Base-by-base conservation (phyloP, 139 green algal genomes). In the Picochlorum sp. region DNA sequence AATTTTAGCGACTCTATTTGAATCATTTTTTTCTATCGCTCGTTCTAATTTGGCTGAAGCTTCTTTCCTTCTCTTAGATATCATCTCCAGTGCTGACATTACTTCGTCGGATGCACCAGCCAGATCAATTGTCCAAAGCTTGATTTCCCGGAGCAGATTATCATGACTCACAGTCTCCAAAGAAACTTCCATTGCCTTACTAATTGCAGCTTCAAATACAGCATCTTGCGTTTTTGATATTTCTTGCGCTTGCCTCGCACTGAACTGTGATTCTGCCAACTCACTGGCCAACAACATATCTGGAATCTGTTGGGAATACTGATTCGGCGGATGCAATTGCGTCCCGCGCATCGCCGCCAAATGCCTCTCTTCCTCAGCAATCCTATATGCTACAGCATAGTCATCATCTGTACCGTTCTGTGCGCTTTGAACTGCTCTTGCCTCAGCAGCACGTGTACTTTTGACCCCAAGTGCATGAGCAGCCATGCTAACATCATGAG, bases 61-160 rank as follows among this genome's bases (percentile, higher is more conserved):
- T 25, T 41, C 44, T 8, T 24, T 55, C 18, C 44, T 18, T 41
- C 22, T 29, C 33, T 39, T 36, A 7, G 22, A 26, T 35, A 36
- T 13, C 28, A 52, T 33, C 13, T n/a, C 18, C n/a, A 43, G 26
- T 33, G 66, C 66, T 30, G 35, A 53, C 43, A 37, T 12, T 52
- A 64, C 39, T 26, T 61, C 64, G 24, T 41, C 64, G 26, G 29
- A 22, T 1, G 67, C 32, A 6, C 41, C 67, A 12, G 37, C 33
- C 45, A 74, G 25, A 40, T 74, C 67, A 3, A 39, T 55, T 2
- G 62, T 40, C 67, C 67, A 74, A 25, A 69, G 43, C 28, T 60
- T 52, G 24, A 74, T 61, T 37, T 74, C 67, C 7, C 67, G 60
- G 30, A 74, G 53, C 40, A 74, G 44, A 45, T 64, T 31, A 33